phyloP scores from a whole-genome alignment of 352 stramenopile species.

The Globisporangium alternatum region DNA sequence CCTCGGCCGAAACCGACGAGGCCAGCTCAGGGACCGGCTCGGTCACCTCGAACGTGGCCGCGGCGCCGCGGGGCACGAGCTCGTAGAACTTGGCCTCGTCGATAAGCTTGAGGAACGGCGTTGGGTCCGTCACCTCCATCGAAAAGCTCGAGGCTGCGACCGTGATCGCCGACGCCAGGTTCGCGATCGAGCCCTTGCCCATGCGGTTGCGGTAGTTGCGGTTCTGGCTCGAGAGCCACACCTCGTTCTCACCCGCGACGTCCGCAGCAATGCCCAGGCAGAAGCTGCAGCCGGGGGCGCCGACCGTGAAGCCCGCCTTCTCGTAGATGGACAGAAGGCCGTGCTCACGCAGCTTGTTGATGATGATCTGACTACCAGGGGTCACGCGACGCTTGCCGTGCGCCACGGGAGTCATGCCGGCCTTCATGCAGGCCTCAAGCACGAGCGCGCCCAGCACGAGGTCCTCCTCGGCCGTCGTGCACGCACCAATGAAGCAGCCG shows the following conservation, averaged over 20 bases:
- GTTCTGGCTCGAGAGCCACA: conserved; percentile 84
- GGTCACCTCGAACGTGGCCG: conserved; percentile 39
- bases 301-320: conserved; percentile 73
- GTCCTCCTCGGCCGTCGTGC: conserved; percentile 81
- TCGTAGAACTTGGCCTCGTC: conserved; percentile 64
- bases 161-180: conserved; percentile 76
- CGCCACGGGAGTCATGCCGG: conserved; percentile 53
- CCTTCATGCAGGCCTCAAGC: conserved; percentile 70
- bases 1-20: conserved; percentile 18
- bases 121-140: conserved; percentile 79
- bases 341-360: conserved; percentile 76
- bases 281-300: conserved; percentile 75
- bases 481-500: conserved; percentile 85
- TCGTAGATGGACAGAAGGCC: conserved; percentile 79
- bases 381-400: conserved; percentile 75
- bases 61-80: conserved; percentile 48
- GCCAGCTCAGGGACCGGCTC: conserved; percentile 59
- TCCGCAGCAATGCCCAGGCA: conserved; percentile 83
- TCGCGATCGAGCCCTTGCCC: conserved; percentile 76
- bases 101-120: conserved; percentile 70
- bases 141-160: conserved; percentile 81
- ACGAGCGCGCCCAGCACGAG: conserved; percentile 76
- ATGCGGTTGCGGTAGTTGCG: conserved; percentile 89
- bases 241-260: conserved; percentile 75
- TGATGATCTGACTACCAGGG: conserved; percentile 73